Evolutionary conservation across 805 yeast species (phyloP).

Genomic region (Vanderwaltozyma yarrowii): DNA sequence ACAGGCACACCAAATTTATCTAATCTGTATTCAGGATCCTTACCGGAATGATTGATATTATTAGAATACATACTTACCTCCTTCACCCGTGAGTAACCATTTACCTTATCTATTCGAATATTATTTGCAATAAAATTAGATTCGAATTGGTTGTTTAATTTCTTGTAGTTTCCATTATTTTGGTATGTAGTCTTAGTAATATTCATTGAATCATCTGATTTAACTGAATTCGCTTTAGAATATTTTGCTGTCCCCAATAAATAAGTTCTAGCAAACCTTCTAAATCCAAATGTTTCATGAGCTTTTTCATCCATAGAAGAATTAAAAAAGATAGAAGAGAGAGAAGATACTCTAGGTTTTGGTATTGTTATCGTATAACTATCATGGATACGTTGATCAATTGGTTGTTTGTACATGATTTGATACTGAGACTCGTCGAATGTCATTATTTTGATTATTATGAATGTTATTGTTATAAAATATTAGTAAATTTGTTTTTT

Average conservation of each 20-base stretch:
- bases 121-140: too few species aligned
- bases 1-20: slow-evolving; percentile 8
- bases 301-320: slow-evolving; percentile 2
- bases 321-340: slow-evolving; percentile 9
- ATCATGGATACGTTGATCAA: background rate
- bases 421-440: background rate
- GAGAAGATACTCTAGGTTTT: slow-evolving; percentile 3
- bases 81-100: too few species aligned
- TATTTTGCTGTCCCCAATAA: slow-evolving; percentile 2
- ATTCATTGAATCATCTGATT: background rate
- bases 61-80: too few species aligned
- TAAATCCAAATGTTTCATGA: slow-evolving; percentile 20
- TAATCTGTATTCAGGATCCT: slow-evolving; percentile 4
- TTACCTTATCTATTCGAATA: too few species aligned
- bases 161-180: background rate
- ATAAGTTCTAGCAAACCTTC: slow-evolving; percentile 20
- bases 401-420: background rate
- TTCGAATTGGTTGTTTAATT: too few species aligned
- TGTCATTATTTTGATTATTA: background rate
- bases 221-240: background rate
- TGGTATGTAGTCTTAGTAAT: background rate
- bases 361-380: background rate
- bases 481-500: background rate
- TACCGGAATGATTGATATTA: background rate
- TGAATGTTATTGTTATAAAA: background rate